Conservation (phyloP, 345 rosid species). For the Passiflora organensis region DNA sequence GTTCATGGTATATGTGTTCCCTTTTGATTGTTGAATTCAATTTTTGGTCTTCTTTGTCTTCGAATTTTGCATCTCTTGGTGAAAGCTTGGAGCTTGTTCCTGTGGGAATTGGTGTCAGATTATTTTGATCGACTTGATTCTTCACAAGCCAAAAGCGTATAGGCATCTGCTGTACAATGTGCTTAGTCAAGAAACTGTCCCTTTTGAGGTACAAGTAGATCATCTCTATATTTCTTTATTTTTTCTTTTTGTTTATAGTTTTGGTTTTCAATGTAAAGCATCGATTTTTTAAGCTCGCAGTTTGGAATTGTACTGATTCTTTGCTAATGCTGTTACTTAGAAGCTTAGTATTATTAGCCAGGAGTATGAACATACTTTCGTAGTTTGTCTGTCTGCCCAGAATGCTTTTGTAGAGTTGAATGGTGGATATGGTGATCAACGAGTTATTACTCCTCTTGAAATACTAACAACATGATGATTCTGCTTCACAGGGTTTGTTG, state of each 20-base stretch:
- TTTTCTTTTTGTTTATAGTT: not conserved
- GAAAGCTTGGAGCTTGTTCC: not conserved
- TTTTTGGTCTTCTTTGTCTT: not conserved
- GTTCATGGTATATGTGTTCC: conserved; percentile 45
- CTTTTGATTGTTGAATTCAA: not conserved
- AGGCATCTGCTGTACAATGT: conserved; percentile 71
- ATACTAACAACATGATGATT: not conserved
- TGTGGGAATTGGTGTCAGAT: conserved; percentile 39
- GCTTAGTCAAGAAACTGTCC: conserved; percentile 36
- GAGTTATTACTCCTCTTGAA: no score
- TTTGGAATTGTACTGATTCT: no score
- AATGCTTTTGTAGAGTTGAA: not conserved
- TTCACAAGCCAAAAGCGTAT: conserved; percentile 73
- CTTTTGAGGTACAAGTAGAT: conserved; percentile 42
- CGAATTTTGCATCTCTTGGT: not conserved
- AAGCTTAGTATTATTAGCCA: not conserved
- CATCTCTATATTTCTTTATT: not conserved
- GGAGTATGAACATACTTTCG: not conserved
- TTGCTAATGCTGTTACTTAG: no score
- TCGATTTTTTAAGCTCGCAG: no score
- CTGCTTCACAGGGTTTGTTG: conserved; percentile 52
- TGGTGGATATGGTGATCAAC: no score
- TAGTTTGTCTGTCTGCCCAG: not conserved
- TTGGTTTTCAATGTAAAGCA: no score
- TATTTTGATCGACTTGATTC: conserved; percentile 74